phyloP scores from a whole-genome alignment of 2,329 filamentous ascomycete species.

The Nothomitra cinnamomea region DNA sequence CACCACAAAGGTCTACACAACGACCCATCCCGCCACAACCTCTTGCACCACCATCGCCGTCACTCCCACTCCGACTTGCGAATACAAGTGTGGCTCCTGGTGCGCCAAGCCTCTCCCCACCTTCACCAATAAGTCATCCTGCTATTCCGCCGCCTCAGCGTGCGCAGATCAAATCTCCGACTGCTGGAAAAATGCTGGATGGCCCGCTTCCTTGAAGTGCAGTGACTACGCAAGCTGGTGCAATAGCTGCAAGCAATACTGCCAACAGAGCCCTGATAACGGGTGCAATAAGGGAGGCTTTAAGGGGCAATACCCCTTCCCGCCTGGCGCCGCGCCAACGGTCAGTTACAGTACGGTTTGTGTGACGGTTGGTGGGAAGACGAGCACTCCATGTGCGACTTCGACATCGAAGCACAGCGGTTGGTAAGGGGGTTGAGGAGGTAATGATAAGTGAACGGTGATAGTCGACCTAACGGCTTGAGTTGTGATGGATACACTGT shows the following conservation, averaged over 20 bases:
- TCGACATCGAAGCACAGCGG: too few relatives aligned
- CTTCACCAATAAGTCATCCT: constrained; percentile 28
- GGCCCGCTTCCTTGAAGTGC: constrained; percentile 32
- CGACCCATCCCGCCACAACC: constrained; percentile 16
- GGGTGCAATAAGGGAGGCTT: too few relatives aligned
- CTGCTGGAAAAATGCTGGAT: constrained; percentile 36
- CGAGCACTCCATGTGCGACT: too few relatives aligned
- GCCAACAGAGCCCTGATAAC: constrained; percentile 10
- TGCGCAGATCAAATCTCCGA: constrained; percentile 31
- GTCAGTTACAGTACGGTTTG: too few relatives aligned
- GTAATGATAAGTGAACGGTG: too few relatives aligned
- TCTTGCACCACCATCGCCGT: constrained; percentile 30
- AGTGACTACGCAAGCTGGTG: constrained; percentile 36
- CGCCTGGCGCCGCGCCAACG: too few relatives aligned
- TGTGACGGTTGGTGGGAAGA: too few relatives aligned
- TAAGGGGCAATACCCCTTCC: too few relatives aligned
- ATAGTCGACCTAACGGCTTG: too few relatives aligned
- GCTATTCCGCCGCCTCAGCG: constrained; percentile 26
- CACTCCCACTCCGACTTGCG: constrained; percentile 30
- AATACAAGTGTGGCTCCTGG: constrained; percentile 39
- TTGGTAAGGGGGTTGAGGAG: too few relatives aligned
- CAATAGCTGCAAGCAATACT: constrained; percentile 28
- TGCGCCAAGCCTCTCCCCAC: constrained; percentile 33
- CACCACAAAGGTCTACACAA: constrained; percentile 18
- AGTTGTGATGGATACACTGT: too few relatives aligned